Evolutionary conservation across 2,329 filamentous ascomycete species (phyloP).

Genomic region (Immersiporthe knoxdaviesiana): DNA sequence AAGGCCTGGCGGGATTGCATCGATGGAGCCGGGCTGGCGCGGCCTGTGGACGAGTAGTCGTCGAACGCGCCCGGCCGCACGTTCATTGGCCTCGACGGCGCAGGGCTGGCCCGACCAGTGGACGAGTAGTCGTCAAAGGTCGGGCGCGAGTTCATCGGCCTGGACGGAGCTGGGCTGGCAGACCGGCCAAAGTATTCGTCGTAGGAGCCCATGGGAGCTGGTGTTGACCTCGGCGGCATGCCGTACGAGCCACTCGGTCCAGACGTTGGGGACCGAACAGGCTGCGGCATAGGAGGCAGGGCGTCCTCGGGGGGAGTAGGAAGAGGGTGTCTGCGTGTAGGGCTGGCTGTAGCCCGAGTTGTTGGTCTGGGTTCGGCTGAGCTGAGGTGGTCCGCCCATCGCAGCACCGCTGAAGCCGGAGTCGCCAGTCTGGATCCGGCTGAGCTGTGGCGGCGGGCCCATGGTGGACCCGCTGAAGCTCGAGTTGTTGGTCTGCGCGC

Average conservation of each 20-base stretch:
- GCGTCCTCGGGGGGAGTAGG: constrained; percentile 31
- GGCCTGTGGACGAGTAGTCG: constrained; percentile 26
- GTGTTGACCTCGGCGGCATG: constrained; percentile 27
- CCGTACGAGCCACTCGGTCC: constrained; percentile 30
- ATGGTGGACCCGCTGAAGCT: constrained; percentile 28
- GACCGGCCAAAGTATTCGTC: constrained; percentile 28
- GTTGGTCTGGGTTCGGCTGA: constrained; percentile 35
- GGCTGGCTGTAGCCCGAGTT: constrained; percentile 31
- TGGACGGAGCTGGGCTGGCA: constrained; percentile 23
- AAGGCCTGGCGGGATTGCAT: background rate
- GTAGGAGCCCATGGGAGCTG: constrained; percentile 23
- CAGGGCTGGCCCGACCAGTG: constrained; percentile 37
- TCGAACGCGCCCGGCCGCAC: constrained; percentile 16
- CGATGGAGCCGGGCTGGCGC: constrained; percentile 9
- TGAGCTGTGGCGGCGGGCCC: constrained; percentile 31
- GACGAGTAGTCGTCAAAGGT: constrained; percentile 32
- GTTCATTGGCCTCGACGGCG: constrained; percentile 35
- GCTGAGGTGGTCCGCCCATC: constrained; percentile 29
- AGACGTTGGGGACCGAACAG: constrained; percentile 33
- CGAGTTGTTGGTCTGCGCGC: constrained; percentile 35
- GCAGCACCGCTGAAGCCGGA: constrained; percentile 30
- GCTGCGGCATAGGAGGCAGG: constrained; percentile 35
- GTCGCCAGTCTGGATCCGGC: constrained; percentile 35
- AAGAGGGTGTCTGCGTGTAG: constrained; percentile 30
- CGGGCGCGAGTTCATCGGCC: constrained; percentile 20